Base-by-base conservation (phyloP, 805 yeast species). In the Barnettozyma botsteinii region DNA sequence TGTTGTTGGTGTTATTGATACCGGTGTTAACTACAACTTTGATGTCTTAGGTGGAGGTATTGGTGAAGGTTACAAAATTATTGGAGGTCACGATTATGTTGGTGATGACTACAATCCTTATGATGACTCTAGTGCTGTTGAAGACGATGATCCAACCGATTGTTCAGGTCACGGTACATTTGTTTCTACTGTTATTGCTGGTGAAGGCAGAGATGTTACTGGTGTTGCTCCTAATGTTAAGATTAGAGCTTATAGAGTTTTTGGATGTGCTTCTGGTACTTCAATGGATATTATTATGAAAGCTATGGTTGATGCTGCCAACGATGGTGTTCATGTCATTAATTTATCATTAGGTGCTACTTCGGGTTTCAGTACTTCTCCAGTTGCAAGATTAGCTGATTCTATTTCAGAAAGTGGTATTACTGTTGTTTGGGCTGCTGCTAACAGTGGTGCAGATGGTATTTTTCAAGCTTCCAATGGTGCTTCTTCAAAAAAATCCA, bases 161-260 rank as follows among this genome's bases (percentile, higher is more conserved):
- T 7, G 23, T 21, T 7, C 9, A 9, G 23, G 23, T 21, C 23
- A 21, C 9, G 23, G 23, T 21, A 7, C 23, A 6, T 21, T 21
- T 21, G 23, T 21, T 21, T 6, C 23, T 21, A 7, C 23, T 21
- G 23, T 21, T 21, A 21, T 43, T 25, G 27, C 41, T 20, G 42
- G 41, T 24, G 21, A 43, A 19, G 30, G 37, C 13, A 30, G 31
- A 4, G 24, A 27, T 3, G 4, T 41, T 7, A 20, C n/a, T 5
- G 50, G 47, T 38, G 47, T 43, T 32, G 47, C 50, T 25, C 47
- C 47, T 28, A 40, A 31, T 15, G 45, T 47, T n/a, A 37, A 38
- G 17, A 31, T 46, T 23, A 38, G 18, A 28, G 25, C 37, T 30
- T 46, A 46, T 36, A 43, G 33, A 35, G 45, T 46, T 11, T 46